Evolutionary conservation across 2,329 filamentous ascomycete species (phyloP), one percentile per base, ranked within the genome.

Genomic region (Fusarium multiceps): DNA sequence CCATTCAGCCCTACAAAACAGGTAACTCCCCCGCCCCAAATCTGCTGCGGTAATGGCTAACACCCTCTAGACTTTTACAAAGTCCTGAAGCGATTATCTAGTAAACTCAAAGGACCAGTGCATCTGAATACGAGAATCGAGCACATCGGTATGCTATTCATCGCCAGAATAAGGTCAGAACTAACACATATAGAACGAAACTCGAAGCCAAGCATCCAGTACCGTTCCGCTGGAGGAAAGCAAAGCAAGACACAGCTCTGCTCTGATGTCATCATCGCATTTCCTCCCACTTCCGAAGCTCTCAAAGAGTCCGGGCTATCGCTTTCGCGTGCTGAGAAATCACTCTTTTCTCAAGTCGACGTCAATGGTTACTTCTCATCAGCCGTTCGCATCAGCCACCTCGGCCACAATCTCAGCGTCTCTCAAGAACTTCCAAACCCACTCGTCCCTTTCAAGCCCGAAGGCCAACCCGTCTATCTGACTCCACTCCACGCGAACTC

Each of bases 351-450:
- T 4, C 43, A 49, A 23, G 54, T 56, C 1, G n/a, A 14, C 6
- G 54, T 56, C 6, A 56, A 56, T 3, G 10, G 43, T 8, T 56
- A 56, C 21, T 56, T 56, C 14, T 49, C 54, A 12, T 56, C 54
- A 41, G 54, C 54, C 6, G 54, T 56, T 1, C 54, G 43, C 8
- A 56, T 56, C 43, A 40, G 12, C 3, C 27, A 56, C 1, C 54
- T 56, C 2, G 54, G 43, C 16, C 16, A 56, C 9, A 56, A 56
- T 0, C 30, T 56, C 2, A 56, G 23, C 4, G 23, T 56, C 4
- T 56, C 54, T 2, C 54, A 56, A 16, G 54, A 40, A 13, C 32
- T 56, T 6, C 23, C 32, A 9, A 11, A 30, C 32, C 43, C 32
- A 3, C 32, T 56, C 0, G 8, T 5, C 11, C 54, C 54, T 12